Percentiles rank a stretch among this genome's conserved stretches.
Evolutionary conservation across 164 flowering plant genomes (phyloP).

Genomic region (Vitis rupestris): DNA sequence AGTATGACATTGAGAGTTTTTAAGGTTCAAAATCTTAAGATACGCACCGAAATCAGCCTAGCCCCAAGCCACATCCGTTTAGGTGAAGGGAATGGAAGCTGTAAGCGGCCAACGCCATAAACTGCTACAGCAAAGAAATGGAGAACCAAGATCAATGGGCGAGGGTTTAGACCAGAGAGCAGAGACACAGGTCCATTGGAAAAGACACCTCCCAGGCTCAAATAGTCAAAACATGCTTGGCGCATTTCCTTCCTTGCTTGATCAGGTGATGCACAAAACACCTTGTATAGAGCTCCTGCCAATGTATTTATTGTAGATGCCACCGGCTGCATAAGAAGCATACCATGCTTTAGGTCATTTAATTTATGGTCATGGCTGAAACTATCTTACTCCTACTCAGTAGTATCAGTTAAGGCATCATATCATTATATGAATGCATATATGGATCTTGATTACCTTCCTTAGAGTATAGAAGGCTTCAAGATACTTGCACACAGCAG

Average conservation of each 20-base stretch:
- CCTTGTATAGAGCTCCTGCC: constrained; percentile 22
- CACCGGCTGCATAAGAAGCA: constrained; percentile 15
- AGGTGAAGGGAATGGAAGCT: constrained; percentile 18
- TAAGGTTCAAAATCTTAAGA: background rate
- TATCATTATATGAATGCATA: no score
- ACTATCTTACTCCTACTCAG: no score
- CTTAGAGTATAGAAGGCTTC: constrained; percentile 29
- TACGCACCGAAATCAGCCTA: constrained; percentile 12
- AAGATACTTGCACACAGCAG: constrained; percentile 21
- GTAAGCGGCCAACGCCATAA: constrained; percentile 11
- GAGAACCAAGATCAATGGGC: constrained; percentile 10
- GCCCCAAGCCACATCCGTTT: constrained; percentile 9
- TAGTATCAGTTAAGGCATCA: no score
- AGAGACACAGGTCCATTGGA: constrained; percentile 18
- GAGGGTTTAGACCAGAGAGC: constrained; percentile 20
- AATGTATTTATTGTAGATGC: constrained; percentile 22
- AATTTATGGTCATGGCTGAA: background rate
- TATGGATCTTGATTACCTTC: constrained; percentile 10
- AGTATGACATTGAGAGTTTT: background rate
- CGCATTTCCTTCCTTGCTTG: constrained; percentile 16
- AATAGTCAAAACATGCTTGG: constrained; percentile 20
- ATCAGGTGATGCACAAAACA: constrained; percentile 19
- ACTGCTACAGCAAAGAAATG: constrained; percentile 21
- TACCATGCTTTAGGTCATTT: background rate
- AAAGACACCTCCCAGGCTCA: constrained; percentile 18